Conservation (phyloP, 345 rosid genomes). For the Microcos paniculata region DNA sequence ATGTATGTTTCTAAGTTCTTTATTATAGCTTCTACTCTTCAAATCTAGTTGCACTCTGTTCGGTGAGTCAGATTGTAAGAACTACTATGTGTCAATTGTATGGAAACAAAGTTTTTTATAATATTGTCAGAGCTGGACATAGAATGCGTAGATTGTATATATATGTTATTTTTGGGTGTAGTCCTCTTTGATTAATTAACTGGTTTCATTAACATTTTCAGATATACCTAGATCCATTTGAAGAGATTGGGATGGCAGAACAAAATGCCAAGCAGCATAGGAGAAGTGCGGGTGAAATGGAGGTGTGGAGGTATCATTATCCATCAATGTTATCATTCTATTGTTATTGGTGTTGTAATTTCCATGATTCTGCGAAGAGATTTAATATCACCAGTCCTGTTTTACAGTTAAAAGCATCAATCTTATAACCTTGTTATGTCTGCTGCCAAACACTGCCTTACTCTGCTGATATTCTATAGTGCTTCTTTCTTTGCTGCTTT, state of each 20-base stretch:
- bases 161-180: background rate
- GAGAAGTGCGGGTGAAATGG: slow-evolving; percentile 85
- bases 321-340: too few species aligned
- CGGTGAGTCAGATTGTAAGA: too few species aligned
- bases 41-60: too few species aligned
- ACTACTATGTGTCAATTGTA: background rate
- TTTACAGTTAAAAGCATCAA: background rate
- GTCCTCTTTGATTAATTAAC: slow-evolving; percentile 6
- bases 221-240: slow-evolving; percentile 71
- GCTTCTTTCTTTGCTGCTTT: background rate
- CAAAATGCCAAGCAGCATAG: slow-evolving; percentile 85
- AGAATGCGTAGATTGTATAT: background rate
- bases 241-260: too few species aligned
- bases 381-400: too few species aligned
- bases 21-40: too few species aligned
- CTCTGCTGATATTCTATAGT: background rate
- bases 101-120: background rate
- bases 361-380: too few species aligned
- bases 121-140: background rate
- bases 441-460: too few species aligned
- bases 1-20: too few species aligned
- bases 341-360: too few species aligned
- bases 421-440: background rate
- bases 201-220: slow-evolving; percentile 21
- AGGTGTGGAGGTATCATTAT: slow-evolving; percentile 62